A percentile compares a stretch with the other conserved stretches of the same genome.
phyloP scores from a whole-genome alignment of 2,329 filamentous ascomycete species.

The Xylariales sp. region DNA sequence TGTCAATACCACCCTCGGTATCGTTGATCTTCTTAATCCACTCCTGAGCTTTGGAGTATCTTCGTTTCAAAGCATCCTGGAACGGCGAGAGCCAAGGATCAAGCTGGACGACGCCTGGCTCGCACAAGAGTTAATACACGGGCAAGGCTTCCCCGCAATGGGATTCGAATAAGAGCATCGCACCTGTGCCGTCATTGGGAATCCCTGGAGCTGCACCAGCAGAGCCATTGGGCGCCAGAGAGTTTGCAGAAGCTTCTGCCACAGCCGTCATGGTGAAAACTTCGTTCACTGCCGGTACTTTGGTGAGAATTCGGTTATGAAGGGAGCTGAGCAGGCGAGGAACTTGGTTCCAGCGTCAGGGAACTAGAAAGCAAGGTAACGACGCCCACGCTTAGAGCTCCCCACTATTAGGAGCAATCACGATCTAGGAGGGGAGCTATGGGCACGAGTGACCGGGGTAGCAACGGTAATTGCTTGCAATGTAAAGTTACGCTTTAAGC shows the following conservation, averaged over 20 bases:
- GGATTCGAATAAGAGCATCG: conserved; percentile 14
- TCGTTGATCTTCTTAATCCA: conserved; percentile 85
- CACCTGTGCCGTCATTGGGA: conserved; percentile 70
- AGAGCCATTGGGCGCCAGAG: conserved; percentile 30
- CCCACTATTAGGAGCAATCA: conserved; percentile 1
- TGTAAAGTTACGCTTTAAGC: no score
- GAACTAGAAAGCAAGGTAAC: neutral
- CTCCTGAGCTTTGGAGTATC: conserved; percentile 73
- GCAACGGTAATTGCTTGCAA: no score
- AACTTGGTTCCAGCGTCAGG: no score
- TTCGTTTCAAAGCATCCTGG: conserved; percentile 67
- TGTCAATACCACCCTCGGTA: conserved; percentile 82
- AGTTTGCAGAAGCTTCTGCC: conserved; percentile 38
- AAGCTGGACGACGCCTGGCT: conserved; percentile 73
- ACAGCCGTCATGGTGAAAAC: conserved; percentile 11
- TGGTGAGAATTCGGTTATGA: neutral
- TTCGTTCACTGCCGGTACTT: neutral
- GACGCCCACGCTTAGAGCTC: no score
- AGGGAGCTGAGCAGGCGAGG: no score
- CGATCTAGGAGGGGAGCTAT: no score
- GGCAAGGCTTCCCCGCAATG: neutral
- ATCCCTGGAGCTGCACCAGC: conserved; percentile 43
- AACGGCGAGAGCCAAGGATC: conserved; percentile 91
- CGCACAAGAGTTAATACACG: conserved; percentile 9
- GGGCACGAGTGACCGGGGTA: no score